Evolutionary conservation across 345 rosid species (phyloP).

Genomic region (Citrus reticulata): DNA sequence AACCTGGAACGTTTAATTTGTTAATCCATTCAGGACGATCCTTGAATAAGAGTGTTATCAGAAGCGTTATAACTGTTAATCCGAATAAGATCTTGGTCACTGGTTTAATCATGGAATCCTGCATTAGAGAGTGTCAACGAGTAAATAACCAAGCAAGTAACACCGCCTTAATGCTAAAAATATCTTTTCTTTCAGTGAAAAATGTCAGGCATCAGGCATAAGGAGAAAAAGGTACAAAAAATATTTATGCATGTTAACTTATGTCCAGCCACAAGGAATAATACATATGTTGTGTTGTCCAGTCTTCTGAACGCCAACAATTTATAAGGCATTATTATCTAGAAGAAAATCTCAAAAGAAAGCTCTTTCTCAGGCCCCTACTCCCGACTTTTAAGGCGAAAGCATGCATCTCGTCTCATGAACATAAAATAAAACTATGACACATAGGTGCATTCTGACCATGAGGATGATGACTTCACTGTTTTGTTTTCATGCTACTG

Average conservation of each 20-base stretch:
- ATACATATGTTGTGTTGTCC: not conserved
- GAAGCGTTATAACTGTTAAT: slow-evolving; percentile 42
- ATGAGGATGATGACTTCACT: not conserved
- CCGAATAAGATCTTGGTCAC: slow-evolving; percentile 74
- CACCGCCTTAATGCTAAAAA: not conserved
- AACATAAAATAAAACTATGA: not conserved
- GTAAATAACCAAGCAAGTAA: not conserved
- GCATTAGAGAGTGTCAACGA: slow-evolving; percentile 15
- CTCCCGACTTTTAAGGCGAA: not conserved
- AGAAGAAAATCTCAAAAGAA: not conserved
- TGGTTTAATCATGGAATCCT: slow-evolving; percentile 89
- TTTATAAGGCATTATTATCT: not conserved
- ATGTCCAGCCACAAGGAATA: not conserved
- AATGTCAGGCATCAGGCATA: not conserved
- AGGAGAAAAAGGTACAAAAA: not conserved
- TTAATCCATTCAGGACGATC: slow-evolving; percentile 71
- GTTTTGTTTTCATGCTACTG: not conserved
- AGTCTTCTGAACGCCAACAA: not conserved
- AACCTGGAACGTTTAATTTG: slow-evolving; percentile 37
- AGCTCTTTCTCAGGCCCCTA: not conserved
- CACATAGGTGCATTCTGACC: not conserved
- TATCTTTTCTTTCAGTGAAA: not conserved
- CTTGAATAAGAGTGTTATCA: slow-evolving; percentile 50
- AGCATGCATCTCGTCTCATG: not conserved
- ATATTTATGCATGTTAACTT: not conserved